These are phyloP conservation scores for Populus tremula DNA, from an alignment of 345 rosid genomes.

Conservation along the genomic window DNA sequence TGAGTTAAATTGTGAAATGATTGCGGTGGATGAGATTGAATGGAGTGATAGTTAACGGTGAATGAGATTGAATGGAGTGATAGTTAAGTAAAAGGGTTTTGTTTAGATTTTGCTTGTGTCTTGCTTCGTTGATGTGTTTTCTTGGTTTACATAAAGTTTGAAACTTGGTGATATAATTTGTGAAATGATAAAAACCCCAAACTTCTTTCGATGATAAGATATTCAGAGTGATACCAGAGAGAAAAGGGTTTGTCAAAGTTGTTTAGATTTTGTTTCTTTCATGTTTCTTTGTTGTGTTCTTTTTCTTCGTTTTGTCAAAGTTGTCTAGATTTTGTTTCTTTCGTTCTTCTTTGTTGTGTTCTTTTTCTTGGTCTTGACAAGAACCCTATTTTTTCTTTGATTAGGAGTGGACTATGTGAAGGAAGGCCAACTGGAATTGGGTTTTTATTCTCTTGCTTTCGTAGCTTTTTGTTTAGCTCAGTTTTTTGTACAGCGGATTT, in stretches of 20 bases:
- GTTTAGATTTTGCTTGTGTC: background rate
- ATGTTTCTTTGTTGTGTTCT: background rate
- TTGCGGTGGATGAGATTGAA: background rate
- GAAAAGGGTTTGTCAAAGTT: conserved; percentile 1
- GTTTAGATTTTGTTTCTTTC: background rate
- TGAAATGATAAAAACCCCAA: background rate
- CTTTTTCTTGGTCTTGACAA: background rate
- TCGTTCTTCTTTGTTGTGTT: background rate
- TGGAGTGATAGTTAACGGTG: background rate
- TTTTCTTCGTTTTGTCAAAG: background rate
- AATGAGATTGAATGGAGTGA: background rate
- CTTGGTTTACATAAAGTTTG: background rate
- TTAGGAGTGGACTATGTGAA: background rate
- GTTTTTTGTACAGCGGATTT: background rate
- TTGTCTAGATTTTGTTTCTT: background rate
- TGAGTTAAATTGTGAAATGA: background rate
- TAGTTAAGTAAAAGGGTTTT: background rate
- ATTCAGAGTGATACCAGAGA: background rate
- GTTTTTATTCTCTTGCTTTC: background rate
- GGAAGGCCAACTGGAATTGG: conserved; percentile 1
- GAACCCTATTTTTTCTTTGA: conserved; percentile 1
- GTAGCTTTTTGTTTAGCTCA: background rate
- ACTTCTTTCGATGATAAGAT: background rate
- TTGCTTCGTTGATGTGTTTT: background rate
- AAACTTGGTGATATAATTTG: background rate